Base-by-base conservation (phyloP, 257 asterid species). In the Nicotiana paniculata region DNA sequence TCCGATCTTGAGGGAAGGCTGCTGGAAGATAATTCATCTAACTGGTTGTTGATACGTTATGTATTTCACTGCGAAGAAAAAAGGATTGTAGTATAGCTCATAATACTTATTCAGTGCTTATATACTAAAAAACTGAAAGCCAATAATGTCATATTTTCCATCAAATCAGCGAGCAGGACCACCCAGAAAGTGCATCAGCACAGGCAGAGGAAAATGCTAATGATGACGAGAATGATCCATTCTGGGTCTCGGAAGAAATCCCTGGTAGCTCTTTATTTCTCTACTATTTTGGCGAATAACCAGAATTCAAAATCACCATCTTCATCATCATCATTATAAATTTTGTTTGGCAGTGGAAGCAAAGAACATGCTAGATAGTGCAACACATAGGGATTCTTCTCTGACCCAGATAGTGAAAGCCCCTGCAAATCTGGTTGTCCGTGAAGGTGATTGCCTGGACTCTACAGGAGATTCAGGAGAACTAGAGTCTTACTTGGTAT, bases 361-460 rank as follows among this genome's bases (percentile, higher is more conserved):
- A 65, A 93, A 95, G 82, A 92, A 67, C 88, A 82, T 82, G 77
- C 84, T 92, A 72, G 98, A 95, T 75, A 70, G 80, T 68, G 67
- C 89, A 74, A 81, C 85, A 81, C 83, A 77, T 72, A 86, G 74
- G 75, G 95, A 88, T 82, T 67, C 82, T 30, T 82, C 82, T 18
- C 87, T 83, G 55, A 85, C 84, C 84, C 85, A 83, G 80, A 87
- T 89, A 54, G 90, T 88, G 82, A 90, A 91, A 66, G 91, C 99
- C 85, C 99, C 99, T 46, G 94, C 97, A 72, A 95, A 95, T 84
- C 86, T 95, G 55, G 98, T 93, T 54, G 97, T 95, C 70, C 95
- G 92, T 78, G 99, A 95, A 90, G 95, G 98, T 74, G 99, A 95
- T 86, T 93, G 98, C 90, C 88, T 95, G 80, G 98, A 95, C 83